Conservation (phyloP, 148 eudicot genomes). For the Pouteria glomerata region DNA sequence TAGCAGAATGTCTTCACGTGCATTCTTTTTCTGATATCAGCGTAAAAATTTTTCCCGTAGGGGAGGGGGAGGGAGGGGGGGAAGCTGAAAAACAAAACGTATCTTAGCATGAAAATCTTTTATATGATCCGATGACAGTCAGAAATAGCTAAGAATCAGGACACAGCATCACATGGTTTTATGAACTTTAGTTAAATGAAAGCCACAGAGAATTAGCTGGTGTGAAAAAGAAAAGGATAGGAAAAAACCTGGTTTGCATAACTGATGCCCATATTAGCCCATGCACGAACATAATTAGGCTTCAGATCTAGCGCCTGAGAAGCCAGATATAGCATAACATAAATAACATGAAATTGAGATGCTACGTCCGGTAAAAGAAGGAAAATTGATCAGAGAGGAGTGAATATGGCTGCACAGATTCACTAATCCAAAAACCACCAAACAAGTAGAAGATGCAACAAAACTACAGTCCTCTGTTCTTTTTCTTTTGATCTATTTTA, state of each 20-base stretch:
- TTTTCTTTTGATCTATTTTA: too few relatives aligned
- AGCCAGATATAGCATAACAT: constrained; percentile 13
- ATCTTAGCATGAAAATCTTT: too few relatives aligned
- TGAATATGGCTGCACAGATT: not conserved
- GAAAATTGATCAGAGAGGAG: not conserved
- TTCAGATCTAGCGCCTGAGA: constrained; percentile 88
- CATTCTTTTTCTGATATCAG: too few relatives aligned
- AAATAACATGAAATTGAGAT: not conserved
- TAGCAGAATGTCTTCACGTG: too few relatives aligned
- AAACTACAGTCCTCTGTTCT: not conserved
- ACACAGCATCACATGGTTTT: not conserved
- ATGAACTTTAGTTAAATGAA: not conserved
- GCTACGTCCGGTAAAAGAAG: not conserved
- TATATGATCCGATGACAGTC: too few relatives aligned
- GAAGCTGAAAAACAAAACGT: too few relatives aligned
- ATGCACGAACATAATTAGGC: constrained; percentile 99
- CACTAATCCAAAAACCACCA: not conserved
- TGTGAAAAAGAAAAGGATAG: not conserved
- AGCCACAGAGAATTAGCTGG: not conserved
- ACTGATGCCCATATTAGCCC: constrained; percentile 99
- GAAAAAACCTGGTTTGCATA: constrained; percentile 85
- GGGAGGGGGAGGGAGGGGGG: too few relatives aligned
- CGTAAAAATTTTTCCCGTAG: too few relatives aligned
- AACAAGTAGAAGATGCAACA: not conserved
- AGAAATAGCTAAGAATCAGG: not conserved